Evolutionary conservation across 768 basidiomycete species (phyloP).

Genomic region (Daedaleopsis nitida): DNA sequence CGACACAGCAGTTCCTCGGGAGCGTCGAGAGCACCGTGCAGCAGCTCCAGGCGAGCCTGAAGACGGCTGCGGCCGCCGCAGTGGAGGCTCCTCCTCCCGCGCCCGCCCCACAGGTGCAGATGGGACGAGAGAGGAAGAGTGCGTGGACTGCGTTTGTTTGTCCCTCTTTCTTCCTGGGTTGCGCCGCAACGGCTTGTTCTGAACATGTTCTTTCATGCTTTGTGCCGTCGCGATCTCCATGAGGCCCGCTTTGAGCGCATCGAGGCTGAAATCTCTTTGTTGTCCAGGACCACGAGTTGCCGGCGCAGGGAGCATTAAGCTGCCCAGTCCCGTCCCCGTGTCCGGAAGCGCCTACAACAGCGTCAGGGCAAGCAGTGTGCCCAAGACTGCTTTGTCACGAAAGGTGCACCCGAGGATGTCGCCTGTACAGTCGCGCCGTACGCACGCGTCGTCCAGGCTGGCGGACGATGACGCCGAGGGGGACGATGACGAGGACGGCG

Average conservation of each 20-base stretch:
- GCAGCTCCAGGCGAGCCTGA: constrained; percentile 42
- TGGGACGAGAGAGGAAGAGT: constrained; percentile 12
- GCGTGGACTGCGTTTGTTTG: constrained; percentile 2
- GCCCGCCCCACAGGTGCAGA: constrained; percentile 18
- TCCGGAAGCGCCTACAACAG: constrained; percentile 19
- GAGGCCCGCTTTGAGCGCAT: neutral
- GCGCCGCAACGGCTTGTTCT: neutral
- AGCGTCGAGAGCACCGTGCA: constrained; percentile 37
- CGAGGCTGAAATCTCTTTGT: neutral
- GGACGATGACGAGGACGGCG: constrained; percentile 42
- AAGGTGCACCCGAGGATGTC: constrained; percentile 29
- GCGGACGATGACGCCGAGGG: constrained; percentile 39
- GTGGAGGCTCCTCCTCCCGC: constrained; percentile 26
- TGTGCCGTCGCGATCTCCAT: neutral
- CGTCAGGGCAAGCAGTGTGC: constrained; percentile 19
- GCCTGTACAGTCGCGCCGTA: constrained; percentile 26
- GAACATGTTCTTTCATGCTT: neutral
- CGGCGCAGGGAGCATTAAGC: constrained; percentile 33
- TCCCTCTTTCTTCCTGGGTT: neutral
- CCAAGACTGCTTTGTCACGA: constrained; percentile 32
- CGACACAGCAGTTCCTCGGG: constrained; percentile 29
- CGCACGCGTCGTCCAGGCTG: constrained; percentile 23
- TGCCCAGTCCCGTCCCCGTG: constrained; percentile 37
- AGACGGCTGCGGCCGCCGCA: constrained; percentile 34
- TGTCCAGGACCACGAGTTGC: constrained; percentile 24